These are phyloP conservation scores for Fraxinus velutina DNA, from an alignment of 305 asterid species.

Conservation along the genomic window DNA sequence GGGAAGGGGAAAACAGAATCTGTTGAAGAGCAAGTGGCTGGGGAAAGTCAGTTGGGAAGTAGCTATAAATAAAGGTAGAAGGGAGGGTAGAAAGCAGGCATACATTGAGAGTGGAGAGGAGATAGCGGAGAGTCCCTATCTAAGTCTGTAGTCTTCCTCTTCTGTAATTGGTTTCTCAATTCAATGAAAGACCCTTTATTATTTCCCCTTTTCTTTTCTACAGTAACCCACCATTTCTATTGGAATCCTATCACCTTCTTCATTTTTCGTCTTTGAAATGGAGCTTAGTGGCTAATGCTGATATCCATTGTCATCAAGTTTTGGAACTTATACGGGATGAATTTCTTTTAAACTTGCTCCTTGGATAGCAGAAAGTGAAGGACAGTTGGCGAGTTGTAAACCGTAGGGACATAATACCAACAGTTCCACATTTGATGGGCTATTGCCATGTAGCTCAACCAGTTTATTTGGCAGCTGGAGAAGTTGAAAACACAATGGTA, in stretches of 20 bases:
- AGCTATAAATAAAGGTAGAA: not conserved
- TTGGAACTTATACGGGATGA: not conserved
- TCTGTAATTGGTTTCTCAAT: too few relatives aligned
- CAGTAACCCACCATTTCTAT: too few relatives aligned
- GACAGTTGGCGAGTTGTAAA: slow-evolving; percentile 96
- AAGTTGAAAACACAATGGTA: slow-evolving; percentile 47
- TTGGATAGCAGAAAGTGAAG: slow-evolving; percentile 61
- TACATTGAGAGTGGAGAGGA: not conserved
- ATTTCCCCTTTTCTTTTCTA: too few relatives aligned
- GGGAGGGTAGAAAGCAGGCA: not conserved
- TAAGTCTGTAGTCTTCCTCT: not conserved
- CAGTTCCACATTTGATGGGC: slow-evolving; percentile 98
- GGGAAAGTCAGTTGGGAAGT: not conserved
- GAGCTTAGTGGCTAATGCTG: not conserved
- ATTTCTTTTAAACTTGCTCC: slow-evolving; percentile 12
- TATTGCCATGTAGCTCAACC: slow-evolving; percentile 98
- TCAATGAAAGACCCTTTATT: too few relatives aligned
- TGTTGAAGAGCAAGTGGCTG: too few relatives aligned
- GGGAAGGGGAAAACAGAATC: too few relatives aligned
- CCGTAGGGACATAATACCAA: slow-evolving; percentile 93
- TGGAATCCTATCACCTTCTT: not conserved
- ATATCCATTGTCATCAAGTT: not conserved
- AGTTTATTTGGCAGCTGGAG: slow-evolving; percentile 69
- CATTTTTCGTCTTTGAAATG: not conserved
- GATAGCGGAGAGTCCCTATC: not conserved